A percentile compares a stretch with the other conserved stretches of the same genome.
phyloP scores from a whole-genome alignment of 1,139 yeast genomes.

The Blastobotrys raffinosifermentans region DNA sequence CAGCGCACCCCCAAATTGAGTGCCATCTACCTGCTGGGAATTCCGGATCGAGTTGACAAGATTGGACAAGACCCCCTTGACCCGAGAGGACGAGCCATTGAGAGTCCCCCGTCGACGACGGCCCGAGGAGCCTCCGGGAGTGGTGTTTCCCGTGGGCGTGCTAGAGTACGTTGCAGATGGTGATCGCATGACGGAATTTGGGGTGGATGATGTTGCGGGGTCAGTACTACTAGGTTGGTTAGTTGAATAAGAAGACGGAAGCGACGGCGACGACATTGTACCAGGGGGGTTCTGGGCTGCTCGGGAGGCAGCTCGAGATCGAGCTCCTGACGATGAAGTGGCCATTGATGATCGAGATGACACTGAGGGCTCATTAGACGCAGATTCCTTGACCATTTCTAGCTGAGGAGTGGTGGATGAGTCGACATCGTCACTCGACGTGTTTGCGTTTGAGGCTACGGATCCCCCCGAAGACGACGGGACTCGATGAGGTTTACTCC shows the following conservation, averaged over 20 bases:
- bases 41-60: slow-evolving; percentile 43
- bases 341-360: slow-evolving; percentile 13
- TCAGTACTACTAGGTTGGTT: slow-evolving; percentile 1
- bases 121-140: slow-evolving; percentile 5
- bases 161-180: not conserved
- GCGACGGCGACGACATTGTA: not conserved
- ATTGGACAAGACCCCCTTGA: slow-evolving; percentile 46
- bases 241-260: slow-evolving; percentile 6
- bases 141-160: not conserved
- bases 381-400: slow-evolving; percentile 12
- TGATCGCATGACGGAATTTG: no score
- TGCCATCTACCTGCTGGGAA: slow-evolving; percentile 6
- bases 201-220: slow-evolving; percentile 6
- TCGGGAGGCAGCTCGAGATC: slow-evolving; percentile 24
- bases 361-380: slow-evolving; percentile 9
- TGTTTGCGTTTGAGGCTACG: not conserved
- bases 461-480: slow-evolving; percentile 7
- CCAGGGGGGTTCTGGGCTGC: slow-evolving; percentile 19
- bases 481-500: no score
- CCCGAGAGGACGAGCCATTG: slow-evolving; percentile 23
- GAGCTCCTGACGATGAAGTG: slow-evolving; percentile 13
- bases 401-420: slow-evolving; percentile 20
- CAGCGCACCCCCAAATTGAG: not conserved
- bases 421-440: no score
- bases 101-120: slow-evolving; percentile 23